These are phyloP conservation scores for Suhomyces taliae DNA, from an alignment of 1,139 yeast genomes.

Conservation along the genomic window DNA sequence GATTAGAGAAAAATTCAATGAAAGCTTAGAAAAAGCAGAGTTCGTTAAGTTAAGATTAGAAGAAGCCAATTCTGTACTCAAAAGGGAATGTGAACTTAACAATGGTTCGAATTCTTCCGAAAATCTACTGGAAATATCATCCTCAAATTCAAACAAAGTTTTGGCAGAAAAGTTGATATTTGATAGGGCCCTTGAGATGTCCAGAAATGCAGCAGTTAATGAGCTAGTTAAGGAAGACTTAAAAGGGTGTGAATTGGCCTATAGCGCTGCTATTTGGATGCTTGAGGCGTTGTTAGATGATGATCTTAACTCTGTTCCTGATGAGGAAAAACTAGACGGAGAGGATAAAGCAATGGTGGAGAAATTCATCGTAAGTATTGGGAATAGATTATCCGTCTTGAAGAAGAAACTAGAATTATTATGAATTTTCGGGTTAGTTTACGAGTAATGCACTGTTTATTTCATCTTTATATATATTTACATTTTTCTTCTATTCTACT, in stretches of 20 bases:
- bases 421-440: background rate
- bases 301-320: slow-evolving; percentile 29
- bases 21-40: slow-evolving; percentile 85
- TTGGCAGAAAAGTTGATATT: slow-evolving; percentile 84
- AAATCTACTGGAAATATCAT: background rate
- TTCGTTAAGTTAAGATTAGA: slow-evolving; percentile 58
- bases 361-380: slow-evolving; percentile 72
- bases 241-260: slow-evolving; percentile 80
- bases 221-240: slow-evolving; percentile 79
- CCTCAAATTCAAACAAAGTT: slow-evolving; percentile 23
- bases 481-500: background rate
- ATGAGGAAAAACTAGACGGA: slow-evolving; percentile 49
- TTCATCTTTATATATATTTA: background rate
- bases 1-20: slow-evolving; percentile 88
- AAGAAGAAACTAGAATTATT: slow-evolving; percentile 38
- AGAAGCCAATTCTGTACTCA: slow-evolving; percentile 44
- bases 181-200: slow-evolving; percentile 91
- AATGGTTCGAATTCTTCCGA: background rate
- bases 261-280: slow-evolving; percentile 95
- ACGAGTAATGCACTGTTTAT: background rate
- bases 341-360: slow-evolving; percentile 77
- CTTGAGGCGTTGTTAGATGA: slow-evolving; percentile 77
- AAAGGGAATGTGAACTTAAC: slow-evolving; percentile 9
- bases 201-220: slow-evolving; percentile 85
- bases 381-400: slow-evolving; percentile 63